A percentile compares a stretch with the other conserved stretches of the same genome.
Evolutionary conservation across 371 early-diverging fungal species (phyloP).

Genomic region (Mortierella sp.): DNA sequence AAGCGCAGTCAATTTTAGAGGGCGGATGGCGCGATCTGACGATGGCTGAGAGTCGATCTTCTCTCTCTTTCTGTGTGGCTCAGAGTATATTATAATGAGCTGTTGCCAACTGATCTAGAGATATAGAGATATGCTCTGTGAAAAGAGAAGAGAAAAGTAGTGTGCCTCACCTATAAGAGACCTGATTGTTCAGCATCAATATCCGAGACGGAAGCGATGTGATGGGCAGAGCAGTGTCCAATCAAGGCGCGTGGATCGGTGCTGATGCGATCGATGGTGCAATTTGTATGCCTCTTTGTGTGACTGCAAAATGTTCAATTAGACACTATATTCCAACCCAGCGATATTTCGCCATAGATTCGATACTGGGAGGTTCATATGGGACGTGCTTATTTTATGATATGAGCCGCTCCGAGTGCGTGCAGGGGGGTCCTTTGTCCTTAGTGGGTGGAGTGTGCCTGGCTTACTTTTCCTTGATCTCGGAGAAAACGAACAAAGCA

Average conservation of each 20-base stretch:
- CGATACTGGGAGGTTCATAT: neutral
- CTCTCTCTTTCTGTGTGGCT: neutral
- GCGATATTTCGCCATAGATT: slow-evolving; percentile 16
- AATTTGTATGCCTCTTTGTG: slow-evolving; percentile 27
- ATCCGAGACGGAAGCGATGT: slow-evolving; percentile 6
- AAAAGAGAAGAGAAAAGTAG: neutral
- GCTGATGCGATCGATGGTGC: slow-evolving; percentile 55
- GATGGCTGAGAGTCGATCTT: slow-evolving; percentile 18
- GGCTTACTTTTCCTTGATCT: slow-evolving; percentile 17
- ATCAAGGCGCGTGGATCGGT: slow-evolving; percentile 42
- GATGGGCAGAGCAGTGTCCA: slow-evolving; percentile 14
- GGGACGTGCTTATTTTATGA: neutral
- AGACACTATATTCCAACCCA: neutral
- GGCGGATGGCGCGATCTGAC: slow-evolving; percentile 46
- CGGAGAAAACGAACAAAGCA: slow-evolving; percentile 19
- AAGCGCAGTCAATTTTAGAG: slow-evolving; percentile 1
- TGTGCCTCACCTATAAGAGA: neutral
- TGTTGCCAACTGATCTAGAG: slow-evolving; percentile 1
- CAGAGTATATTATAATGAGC: neutral
- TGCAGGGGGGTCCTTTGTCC: no score
- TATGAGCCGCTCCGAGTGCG: neutral
- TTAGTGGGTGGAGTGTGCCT: slow-evolving; percentile 10
- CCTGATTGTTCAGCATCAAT: neutral
- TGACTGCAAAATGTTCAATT: slow-evolving; percentile 22
- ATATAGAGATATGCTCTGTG: slow-evolving; percentile 1